Evolutionary conservation across 2,329 filamentous ascomycete genomes (phyloP), one percentile per base, ranked within the genome.

Genomic region (Esteya vermicola): DNA sequence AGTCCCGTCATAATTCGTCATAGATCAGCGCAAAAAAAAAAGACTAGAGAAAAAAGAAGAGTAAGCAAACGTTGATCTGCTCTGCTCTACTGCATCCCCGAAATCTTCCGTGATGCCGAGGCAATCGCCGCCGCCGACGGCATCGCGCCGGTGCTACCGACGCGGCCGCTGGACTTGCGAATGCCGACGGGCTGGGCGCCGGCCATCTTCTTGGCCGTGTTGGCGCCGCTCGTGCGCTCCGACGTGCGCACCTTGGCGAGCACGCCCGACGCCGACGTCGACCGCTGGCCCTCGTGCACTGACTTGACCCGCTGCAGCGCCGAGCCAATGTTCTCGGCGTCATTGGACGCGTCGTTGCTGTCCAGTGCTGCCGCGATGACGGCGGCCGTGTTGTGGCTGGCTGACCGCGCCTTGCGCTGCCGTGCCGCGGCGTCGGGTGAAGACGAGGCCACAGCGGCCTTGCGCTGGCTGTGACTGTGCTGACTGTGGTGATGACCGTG

Each of bases 311-410:
- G 50, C 52, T 58, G 53, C 28, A 52, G 46, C 9, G 48, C 58
- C 20, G 64, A 58, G 25, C 77, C 76, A 55, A 79, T 69, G 50
- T 85, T 85, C 54, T 85, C 81, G 10, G 73, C 70, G 48, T 85
- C 81, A 44, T 81, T 73, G 18, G 75, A 78, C 12, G 75, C 69
- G 49, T 80, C 75, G 47, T 81, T 79, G n/a, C n/a, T n/a, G 51
- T 81, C 75, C 41, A 79, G 70, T 20, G 77, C 78, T 43, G 75
- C 40, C 10, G 44, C 46, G 12, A 49, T 43, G 1, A 80, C 78
- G 0, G 81, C 82, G 12, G 81, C 78, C 4, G 78, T 79, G 4
- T 75, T 79, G 57, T 85, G 82, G 57, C 81, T 86, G 42, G 82
- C 72, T 1, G 85, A 82, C 36, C 84, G 70, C 40, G 43, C 59